Evolutionary conservation across 345 rosid genomes (phyloP).

Genomic region (Moricandia arvensis): DNA sequence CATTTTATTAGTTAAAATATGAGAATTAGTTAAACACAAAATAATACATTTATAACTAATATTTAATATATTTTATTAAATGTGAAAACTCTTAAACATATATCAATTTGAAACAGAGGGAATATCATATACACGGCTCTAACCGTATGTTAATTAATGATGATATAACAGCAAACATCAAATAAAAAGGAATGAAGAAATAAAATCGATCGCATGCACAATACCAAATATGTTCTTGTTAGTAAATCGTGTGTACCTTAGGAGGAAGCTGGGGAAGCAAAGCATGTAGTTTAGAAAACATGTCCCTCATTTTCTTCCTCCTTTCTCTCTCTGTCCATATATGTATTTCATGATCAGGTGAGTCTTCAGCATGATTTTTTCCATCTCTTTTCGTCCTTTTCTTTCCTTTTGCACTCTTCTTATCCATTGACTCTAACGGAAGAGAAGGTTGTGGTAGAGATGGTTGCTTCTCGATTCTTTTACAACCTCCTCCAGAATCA

Average conservation of each 20-base stretch:
- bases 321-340: constrained; percentile 79
- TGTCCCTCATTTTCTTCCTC: constrained; percentile 77
- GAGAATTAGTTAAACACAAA: no score
- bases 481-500: constrained; percentile 18
- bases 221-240: neutral
- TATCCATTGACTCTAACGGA: neutral
- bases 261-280: constrained; percentile 81
- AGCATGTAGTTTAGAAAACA: constrained; percentile 66
- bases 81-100: no score
- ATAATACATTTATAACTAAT: no score
- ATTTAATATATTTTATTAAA: no score
- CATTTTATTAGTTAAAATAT: no score
- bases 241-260: constrained; percentile 45
- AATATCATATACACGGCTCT: neutral
- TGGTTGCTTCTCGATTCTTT: neutral
- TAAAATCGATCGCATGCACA: neutral
- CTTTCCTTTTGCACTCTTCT: neutral
- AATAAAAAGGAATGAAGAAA: neutral
- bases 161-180: neutral
- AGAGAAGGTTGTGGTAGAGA: neutral
- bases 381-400: constrained; percentile 5
- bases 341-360: constrained; percentile 58
- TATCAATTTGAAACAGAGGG: no score
- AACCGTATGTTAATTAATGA: neutral
- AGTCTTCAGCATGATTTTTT: constrained; percentile 20